phyloP scores from a whole-genome alignment of 1,284 basidiomycete genomes.

The Ustilago tritici region DNA sequence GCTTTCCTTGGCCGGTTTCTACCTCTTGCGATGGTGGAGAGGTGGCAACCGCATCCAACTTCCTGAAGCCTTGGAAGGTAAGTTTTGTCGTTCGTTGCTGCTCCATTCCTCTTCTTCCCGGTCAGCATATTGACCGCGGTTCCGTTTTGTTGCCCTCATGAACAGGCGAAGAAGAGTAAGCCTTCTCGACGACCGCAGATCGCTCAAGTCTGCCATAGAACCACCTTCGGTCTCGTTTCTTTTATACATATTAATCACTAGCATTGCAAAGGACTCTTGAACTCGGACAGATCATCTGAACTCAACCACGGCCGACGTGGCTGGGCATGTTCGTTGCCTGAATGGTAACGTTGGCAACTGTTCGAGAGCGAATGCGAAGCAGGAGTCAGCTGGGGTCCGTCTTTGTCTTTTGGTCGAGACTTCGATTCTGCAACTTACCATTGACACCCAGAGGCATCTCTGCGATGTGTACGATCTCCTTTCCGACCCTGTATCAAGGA shows the following conservation, averaged over 20 bases:
- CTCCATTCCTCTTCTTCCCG: background rate
- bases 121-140: background rate
- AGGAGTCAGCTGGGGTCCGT: constrained; percentile 4
- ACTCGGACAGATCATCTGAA: background rate
- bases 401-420: background rate
- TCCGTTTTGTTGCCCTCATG: background rate
- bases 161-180: constrained; percentile 7
- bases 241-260: background rate
- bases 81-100: background rate
- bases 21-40: constrained; percentile 39
- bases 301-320: constrained; percentile 54
- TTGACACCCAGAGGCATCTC: constrained; percentile 59
- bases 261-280: constrained; percentile 7
- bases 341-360: constrained; percentile 49
- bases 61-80: constrained; percentile 45
- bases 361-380: background rate
- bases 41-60: constrained; percentile 39
- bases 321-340: constrained; percentile 59
- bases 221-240: background rate
- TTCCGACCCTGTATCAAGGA: constrained; percentile 35
- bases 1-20: constrained; percentile 3
- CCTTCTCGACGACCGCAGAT: background rate
- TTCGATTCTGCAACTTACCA: constrained; percentile 25
- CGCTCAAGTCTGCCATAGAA: background rate
- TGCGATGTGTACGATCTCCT: constrained; percentile 55